Percentiles rank a stretch among this genome's conserved stretches.
Conservation (phyloP, 2,329 filamentous ascomycete genomes). For the Thelonectria blattea region DNA sequence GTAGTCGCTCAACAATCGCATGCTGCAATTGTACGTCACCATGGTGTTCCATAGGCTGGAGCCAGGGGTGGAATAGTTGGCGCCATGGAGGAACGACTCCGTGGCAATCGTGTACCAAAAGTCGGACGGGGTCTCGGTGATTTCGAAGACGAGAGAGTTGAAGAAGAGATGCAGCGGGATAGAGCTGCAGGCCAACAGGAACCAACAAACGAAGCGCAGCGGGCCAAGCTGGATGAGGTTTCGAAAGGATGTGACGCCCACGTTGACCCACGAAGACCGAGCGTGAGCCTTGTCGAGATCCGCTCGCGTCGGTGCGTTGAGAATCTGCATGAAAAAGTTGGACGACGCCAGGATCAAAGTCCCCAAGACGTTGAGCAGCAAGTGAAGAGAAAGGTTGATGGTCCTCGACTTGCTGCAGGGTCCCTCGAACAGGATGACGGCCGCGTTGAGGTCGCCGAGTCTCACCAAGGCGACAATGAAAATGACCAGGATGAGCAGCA, state of each 20-base stretch:
- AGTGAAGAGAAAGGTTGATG: constrained; percentile 4
- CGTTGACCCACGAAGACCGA: constrained; percentile 5
- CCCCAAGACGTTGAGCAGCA: constrained; percentile 4
- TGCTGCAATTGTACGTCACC: constrained; percentile 2
- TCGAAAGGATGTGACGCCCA: constrained; percentile 10
- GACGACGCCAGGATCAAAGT: constrained; percentile 9
- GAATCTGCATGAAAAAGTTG: constrained; percentile 13
- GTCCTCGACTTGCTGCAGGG: not conserved
- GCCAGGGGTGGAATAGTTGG: constrained; percentile 2
- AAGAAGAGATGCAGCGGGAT: constrained; percentile 11
- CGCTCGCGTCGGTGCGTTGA: not conserved
- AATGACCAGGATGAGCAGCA: not conserved
- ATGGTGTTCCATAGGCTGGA: constrained; percentile 5
- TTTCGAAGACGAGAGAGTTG: constrained; percentile 5
- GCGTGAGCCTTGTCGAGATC: constrained; percentile 9
- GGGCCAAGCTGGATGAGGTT: constrained; percentile 7
- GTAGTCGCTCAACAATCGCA: not conserved
- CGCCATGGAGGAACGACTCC: constrained; percentile 2
- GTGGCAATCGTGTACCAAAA: constrained; percentile 6
- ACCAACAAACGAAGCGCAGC: constrained; percentile 8
- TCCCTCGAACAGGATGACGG: not conserved
- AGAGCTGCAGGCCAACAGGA: constrained; percentile 9
- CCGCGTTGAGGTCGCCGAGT: not conserved
- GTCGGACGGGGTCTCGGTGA: not conserved
- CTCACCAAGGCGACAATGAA: not conserved